Evolutionary conservation across 202 grass and related monocot genomes (phyloP).

Genomic region (Cymbopogon flexuosus): DNA sequence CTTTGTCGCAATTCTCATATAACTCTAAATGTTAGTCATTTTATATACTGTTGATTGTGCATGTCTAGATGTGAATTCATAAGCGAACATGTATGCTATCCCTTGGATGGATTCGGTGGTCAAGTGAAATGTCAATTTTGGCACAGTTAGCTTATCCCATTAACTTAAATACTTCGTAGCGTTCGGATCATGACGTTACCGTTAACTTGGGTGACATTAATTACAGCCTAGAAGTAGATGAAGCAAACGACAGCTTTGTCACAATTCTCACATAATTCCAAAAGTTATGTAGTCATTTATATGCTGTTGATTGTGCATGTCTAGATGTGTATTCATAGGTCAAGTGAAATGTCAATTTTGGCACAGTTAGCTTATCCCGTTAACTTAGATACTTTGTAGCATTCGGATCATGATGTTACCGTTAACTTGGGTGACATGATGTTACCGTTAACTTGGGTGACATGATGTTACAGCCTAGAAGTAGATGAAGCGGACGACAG

Average conservation of each 20-base stretch:
- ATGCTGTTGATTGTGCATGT: neutral
- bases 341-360: neutral
- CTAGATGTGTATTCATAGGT: neutral
- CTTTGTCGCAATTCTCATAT: neutral
- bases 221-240: neutral
- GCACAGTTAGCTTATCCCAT: neutral
- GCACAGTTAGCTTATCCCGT: neutral
- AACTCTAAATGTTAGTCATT: neutral
- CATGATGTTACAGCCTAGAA: neutral
- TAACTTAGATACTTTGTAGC: neutral
- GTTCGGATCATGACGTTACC: neutral
- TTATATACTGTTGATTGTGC: neutral
- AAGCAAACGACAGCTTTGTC: constrained; percentile 21
- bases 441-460: too few relatives aligned
- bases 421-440: neutral
- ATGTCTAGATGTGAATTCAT: neutral
- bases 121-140: neutral
- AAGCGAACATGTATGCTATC: neutral
- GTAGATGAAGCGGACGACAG: neutral
- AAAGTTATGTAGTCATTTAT: neutral
- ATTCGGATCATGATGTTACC: neutral
- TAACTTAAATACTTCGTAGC: neutral
- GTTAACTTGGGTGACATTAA: neutral
- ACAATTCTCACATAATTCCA: neutral
- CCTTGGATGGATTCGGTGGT: neutral